Base-by-base conservation (phyloP, 2,329 filamentous ascomycete genomes). In the Penicillium sp. region DNA sequence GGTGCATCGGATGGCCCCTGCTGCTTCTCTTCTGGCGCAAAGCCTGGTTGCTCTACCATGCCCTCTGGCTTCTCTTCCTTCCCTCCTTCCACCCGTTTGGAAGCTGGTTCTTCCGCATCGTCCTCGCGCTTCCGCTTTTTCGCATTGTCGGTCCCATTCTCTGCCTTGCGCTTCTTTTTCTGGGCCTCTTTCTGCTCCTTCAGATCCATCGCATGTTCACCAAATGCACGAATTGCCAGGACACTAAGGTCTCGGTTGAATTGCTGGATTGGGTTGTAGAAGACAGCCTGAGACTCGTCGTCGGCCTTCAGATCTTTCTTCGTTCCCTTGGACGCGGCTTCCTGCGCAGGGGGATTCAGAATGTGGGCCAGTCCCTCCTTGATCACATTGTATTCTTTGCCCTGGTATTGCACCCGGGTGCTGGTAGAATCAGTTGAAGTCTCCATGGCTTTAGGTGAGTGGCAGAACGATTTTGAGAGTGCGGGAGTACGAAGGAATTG, bases 261-360 rank as follows among this genome's bases (percentile, higher is more conserved):
- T 72, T 99, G 95, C 73, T 99, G 95, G 53, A 99, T 97, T 0
- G 95, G 93, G 68, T 99, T 99, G 82, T 99, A 99, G 71, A 99
- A 99, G 55, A 99, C 96, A 33, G 82, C 80, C 67, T 93, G 89
- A 65, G 87, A 84, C 39, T 86, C 81, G 65, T 86, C 82, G 51
- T 87, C 83, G 57, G 83, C 79, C 55, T 74, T 74, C 27, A 74
- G 64, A 58, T 77, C 71, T 39, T 64, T 70, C 59, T 79, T 80
- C 46, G 78, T 77, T 24, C 76, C 71, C 59, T 79, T 77, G 1
- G 68, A 58, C 58, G 70, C 69, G 43, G 74, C 50, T 60, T 74
- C 73, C 63, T 74, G 83, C 70, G 63, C 77, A 71, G 63, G 80
- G 68, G 86, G 86, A 13, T 87, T 83, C 13, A 90, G 79, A 57